Evolutionary conservation across 768 basidiomycete genomes (phyloP), one percentile per base, ranked within the genome.

Genomic region (Amanita fuliginea): DNA sequence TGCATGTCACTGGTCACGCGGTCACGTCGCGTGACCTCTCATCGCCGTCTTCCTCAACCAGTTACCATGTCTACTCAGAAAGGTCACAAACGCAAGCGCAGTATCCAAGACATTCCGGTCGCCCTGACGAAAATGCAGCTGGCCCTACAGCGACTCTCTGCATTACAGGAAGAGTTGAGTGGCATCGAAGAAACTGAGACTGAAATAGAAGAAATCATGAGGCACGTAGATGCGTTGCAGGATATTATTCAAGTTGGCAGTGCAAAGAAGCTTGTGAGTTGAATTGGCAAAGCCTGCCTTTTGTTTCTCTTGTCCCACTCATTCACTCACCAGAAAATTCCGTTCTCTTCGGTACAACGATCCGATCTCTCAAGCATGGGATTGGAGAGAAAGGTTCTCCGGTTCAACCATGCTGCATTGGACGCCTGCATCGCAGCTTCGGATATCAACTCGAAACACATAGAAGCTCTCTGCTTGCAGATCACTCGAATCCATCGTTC

Each of bases 131-230:
- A 45, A 45, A 45, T 45, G 43, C 43, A 32, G 43, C 43, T 33
- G 43, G 43, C 43, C 43, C 18, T 16, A 45, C 42, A 44, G 42
- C 42, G 42, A 44, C 42, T 44, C n/a, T 44, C 42, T 4, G 42
- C 42, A 18, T 32, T 44, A 32, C 42, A 44, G 42, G 42, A 44
- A 44, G 42, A 44, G 42, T 44, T 44, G 42, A 44, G 42, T 18
- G 42, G 42, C 42, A 44, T 44, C n/a, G 42, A 44, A 44, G 42
- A 44, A 44, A 44, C 24, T 44, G 42, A 44, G 42, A 44, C 42
- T 32, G 28, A 44, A 44, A 44, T 44, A 28, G 42, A 32, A n/a
- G 42, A 32, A 28, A 44, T 44, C 42, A 44, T 44, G 42, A 44
- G 32, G 42, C 42, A 44, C 28, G 42, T 44, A 2, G 28, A 44